A percentile compares a stretch with the other conserved stretches of the same genome.
Evolutionary conservation across 805 yeast species (phyloP).

Genomic region (Ogataea dorogensis): DNA sequence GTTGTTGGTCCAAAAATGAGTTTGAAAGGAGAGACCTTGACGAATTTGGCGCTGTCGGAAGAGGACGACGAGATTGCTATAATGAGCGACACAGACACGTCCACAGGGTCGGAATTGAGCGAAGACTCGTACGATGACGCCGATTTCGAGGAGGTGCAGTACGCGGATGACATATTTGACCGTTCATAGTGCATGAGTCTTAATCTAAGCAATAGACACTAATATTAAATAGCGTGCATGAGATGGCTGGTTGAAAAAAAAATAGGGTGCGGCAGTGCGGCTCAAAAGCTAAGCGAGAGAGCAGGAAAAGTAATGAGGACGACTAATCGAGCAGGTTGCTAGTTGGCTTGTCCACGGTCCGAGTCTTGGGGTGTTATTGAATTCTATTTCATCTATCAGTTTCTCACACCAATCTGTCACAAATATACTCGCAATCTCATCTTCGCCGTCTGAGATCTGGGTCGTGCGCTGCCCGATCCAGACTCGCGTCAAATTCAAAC

Average conservation of each 20-base stretch:
- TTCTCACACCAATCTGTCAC: neutral
- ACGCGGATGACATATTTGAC: conserved; percentile 40
- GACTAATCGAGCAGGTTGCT: too few relatives aligned
- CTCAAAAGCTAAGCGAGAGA: conserved; percentile 1
- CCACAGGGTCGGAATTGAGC: conserved; percentile 51
- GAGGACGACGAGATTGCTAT: conserved; percentile 27
- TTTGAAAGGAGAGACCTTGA: conserved; percentile 41
- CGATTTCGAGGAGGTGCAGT: conserved; percentile 55
- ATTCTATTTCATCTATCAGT: too few relatives aligned
- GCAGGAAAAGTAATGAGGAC: neutral
- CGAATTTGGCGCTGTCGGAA: conserved; percentile 35
- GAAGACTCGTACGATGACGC: conserved; percentile 59
- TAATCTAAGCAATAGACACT: neutral
- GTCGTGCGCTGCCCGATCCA: conserved; percentile 16
- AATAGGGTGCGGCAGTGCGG: conserved; percentile 8
- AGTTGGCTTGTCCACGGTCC: too few relatives aligned
- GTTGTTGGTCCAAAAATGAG: conserved; percentile 55
- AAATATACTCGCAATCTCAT: too few relatives aligned
- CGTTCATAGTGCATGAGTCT: conserved; percentile 11
- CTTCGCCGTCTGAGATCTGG: too few relatives aligned
- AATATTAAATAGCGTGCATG: neutral
- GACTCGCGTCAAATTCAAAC: conserved; percentile 10
- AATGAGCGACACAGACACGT: conserved; percentile 37
- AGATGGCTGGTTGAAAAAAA: conserved; percentile 11
- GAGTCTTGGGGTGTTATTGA: too few relatives aligned